Conservation (phyloP, 2,329 filamentous ascomycete genomes). For the Stachybotrys echinatus region DNA sequence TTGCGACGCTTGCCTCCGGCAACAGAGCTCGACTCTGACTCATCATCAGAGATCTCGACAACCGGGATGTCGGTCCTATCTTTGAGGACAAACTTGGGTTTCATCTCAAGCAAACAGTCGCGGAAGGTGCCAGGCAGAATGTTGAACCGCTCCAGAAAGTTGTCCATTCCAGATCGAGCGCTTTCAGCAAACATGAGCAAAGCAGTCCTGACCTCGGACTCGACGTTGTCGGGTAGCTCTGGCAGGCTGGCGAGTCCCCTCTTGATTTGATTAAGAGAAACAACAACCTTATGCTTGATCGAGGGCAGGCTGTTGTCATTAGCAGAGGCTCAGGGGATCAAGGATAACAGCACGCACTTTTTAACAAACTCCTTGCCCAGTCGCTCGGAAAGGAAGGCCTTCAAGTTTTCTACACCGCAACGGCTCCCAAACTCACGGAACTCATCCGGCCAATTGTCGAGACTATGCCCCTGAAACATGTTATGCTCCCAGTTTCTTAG, state of each 20-base stretch:
- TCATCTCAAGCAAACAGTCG: conserved; percentile 36
- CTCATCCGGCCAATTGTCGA: conserved; percentile 39
- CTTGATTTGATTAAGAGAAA: conserved; percentile 46
- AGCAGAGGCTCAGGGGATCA: conserved; percentile 1
- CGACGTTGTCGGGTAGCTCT: conserved; percentile 62
- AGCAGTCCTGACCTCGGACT: conserved; percentile 57
- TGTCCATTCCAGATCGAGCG: conserved; percentile 44
- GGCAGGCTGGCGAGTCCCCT: conserved; percentile 54
- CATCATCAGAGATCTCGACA: conserved; percentile 34
- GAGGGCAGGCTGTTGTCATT: conserved; percentile 38
- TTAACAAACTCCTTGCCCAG: conserved; percentile 49
- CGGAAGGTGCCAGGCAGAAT: conserved; percentile 47
- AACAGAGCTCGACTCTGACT: conserved; percentile 24
- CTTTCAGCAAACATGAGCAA: conserved; percentile 52
- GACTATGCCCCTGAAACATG: conserved; percentile 38
- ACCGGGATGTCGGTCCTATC: conserved; percentile 27
- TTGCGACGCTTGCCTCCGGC: conserved; percentile 24
- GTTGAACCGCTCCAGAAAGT: conserved; percentile 40
- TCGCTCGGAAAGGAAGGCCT: conserved; percentile 45
- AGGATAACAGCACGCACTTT: conserved; percentile 27
- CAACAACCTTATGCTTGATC: conserved; percentile 47
- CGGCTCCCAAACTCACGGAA: conserved; percentile 43
- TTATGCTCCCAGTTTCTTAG: conserved; percentile 45
- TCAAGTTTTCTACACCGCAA: conserved; percentile 49
- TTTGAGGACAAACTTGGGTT: conserved; percentile 40